phyloP scores from a whole-genome alignment of 2,329 filamentous ascomycete genomes.

The Fusarium napiforme region DNA sequence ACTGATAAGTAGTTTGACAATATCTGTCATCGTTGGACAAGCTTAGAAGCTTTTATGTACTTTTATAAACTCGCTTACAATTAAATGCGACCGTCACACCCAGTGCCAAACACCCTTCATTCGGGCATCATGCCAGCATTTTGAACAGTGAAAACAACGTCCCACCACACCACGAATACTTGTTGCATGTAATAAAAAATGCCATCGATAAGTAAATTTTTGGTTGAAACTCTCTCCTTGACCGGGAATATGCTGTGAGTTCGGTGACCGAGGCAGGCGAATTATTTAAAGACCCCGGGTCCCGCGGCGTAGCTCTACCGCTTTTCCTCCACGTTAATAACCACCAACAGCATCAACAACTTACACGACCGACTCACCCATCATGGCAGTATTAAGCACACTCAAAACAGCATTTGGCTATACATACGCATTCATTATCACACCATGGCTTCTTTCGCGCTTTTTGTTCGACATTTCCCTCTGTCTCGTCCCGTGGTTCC shows the following conservation, averaged over 20 bases:
- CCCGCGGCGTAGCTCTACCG: background rate
- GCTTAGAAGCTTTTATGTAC: background rate
- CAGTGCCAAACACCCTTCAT: background rate
- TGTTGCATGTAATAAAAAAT: background rate
- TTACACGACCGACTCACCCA: background rate
- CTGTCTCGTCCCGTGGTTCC: slow-evolving; percentile 16
- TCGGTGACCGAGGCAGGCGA: background rate
- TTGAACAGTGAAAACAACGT: background rate
- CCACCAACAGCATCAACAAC: background rate
- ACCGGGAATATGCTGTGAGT: background rate
- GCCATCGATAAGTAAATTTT: rapidly evolving
- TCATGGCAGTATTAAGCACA: background rate
- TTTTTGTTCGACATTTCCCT: slow-evolving; percentile 29
- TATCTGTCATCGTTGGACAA: rapidly evolving
- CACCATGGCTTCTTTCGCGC: slow-evolving; percentile 31
- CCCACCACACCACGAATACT: background rate
- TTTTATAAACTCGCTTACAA: background rate
- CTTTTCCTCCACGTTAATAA: background rate
- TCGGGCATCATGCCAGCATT: rapidly evolving
- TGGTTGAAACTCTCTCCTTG: rapidly evolving
- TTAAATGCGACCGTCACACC: background rate
- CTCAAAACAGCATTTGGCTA: background rate
- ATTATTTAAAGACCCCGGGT: background rate
- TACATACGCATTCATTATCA: background rate
- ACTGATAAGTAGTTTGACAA: background rate